Conservation (phyloP, 495 filamentous ascomycete species). For the Aspergillus asperescens region DNA sequence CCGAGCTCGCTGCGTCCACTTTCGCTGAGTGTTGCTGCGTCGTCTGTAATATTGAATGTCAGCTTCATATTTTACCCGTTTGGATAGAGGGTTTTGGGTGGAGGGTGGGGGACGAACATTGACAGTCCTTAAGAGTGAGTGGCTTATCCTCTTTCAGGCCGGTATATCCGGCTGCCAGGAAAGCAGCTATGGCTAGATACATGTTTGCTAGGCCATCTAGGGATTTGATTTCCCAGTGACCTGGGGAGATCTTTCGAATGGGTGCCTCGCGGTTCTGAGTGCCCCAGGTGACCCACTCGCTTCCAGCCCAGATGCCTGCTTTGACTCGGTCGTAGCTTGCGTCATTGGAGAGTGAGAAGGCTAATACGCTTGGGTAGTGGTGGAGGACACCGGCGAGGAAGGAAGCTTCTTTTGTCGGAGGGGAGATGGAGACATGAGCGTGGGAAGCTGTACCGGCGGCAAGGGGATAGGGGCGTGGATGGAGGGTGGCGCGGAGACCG, state of each 20-base stretch:
- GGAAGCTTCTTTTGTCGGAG: conserved; percentile 21
- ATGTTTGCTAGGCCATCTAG: conserved; percentile 41
- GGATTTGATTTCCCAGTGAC: conserved; percentile 40
- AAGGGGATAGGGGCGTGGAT: conserved; percentile 61
- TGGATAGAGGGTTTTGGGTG: background rate
- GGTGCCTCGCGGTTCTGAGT: conserved; percentile 43
- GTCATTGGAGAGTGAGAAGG: conserved; percentile 35
- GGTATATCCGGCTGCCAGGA: conserved; percentile 60
- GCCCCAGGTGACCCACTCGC: conserved; percentile 43
- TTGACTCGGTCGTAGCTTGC: conserved; percentile 40
- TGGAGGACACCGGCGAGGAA: conserved; percentile 38
- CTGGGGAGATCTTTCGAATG: conserved; percentile 34
- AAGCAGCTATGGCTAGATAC: conserved; percentile 49
- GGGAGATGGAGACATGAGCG: conserved; percentile 38
- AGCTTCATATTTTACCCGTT: no score
- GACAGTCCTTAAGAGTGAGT: conserved; percentile 54
- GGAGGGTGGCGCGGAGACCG: conserved; percentile 64
- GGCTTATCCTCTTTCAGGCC: conserved; percentile 47
- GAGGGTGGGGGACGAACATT: conserved; percentile 22
- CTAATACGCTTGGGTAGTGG: conserved; percentile 30
- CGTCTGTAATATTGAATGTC: conserved; percentile 19
- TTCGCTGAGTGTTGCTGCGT: conserved; percentile 27
- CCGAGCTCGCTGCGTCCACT: conserved; percentile 24
- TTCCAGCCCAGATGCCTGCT: conserved; percentile 52
- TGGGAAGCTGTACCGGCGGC: conserved; percentile 39